phyloP scores from a whole-genome alignment of 2,329 filamentous ascomycete genomes.

The Cladosporium austrohemisphaericum region DNA sequence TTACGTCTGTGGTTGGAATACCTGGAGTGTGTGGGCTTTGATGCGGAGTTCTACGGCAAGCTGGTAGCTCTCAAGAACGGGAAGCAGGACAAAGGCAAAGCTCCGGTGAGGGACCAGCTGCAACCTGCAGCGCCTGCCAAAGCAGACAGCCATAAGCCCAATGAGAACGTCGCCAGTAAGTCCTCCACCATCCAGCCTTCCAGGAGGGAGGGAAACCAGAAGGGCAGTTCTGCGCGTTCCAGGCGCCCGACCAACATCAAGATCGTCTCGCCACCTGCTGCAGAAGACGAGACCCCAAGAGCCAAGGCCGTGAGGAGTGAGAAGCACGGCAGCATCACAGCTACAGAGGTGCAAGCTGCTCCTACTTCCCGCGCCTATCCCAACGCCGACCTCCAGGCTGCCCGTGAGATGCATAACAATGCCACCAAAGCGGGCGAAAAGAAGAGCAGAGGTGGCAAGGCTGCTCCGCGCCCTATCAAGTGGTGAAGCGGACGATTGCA shows the following conservation, averaged over 20 bases:
- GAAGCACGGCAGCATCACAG: neutral
- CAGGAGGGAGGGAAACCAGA: neutral
- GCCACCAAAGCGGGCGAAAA: neutral
- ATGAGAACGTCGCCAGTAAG: neutral
- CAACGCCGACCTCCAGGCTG: neutral
- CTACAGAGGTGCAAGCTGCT: neutral
- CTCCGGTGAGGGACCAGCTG: slow-evolving; percentile 20
- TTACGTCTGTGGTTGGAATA: slow-evolving; percentile 49
- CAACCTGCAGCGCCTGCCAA: neutral
- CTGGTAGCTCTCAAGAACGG: slow-evolving; percentile 29
- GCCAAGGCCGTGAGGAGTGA: too few species aligned
- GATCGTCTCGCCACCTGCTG: too few species aligned
- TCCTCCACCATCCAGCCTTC: neutral
- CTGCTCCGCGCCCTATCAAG: too few species aligned
- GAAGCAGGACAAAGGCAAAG: slow-evolving; percentile 22
- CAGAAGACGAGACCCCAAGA: too few species aligned
- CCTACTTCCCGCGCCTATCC: neutral
- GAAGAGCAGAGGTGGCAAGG: neutral
- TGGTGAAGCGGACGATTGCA: too few species aligned
- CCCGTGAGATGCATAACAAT: neutral
- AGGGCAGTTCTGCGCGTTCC: neutral
- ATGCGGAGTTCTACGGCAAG: slow-evolving; percentile 40
- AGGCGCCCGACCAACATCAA: neutral
- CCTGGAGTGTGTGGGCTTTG: slow-evolving; percentile 42
- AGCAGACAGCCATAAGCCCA: neutral